Base-by-base conservation (phyloP, 2,329 filamentous ascomycete genomes). In the Hymenoscyphus repandus region DNA sequence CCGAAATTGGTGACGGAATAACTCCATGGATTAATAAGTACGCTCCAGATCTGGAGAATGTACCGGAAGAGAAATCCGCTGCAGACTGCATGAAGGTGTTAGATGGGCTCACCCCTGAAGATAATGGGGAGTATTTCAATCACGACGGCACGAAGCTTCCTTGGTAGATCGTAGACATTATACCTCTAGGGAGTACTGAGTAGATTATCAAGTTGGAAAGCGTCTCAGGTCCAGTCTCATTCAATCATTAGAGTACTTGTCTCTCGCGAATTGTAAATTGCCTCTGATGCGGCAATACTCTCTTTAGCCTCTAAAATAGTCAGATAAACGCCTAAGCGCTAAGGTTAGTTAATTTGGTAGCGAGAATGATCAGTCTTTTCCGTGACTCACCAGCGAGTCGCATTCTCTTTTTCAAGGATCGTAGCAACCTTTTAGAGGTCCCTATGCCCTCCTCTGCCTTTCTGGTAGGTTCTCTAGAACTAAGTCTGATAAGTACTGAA, bases 131-230 rank as follows among this genome's bases (percentile, higher is more conserved):
- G 5, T 53, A 51, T 18, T 56, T 32, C 17, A 56, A 51, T 41
- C 50, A 49, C 50, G 48, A 56, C 43, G 51, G 53, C 13, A 45
- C 52, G 10, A 54, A 51, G 15, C 15, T 54, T 27, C 44, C 52
- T 15, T 54, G 43, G 39, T 54, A 54, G 34, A 39, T 15, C 11
- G 6, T 12, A 7, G 41, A 5, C 1, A n/a, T n/a, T 39, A 39
- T 5, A 39, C 15, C 37, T 15, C 20, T 13, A 13, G 15, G 12
- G n/a, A 1, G 37, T 17, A 10, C 10, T 39, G 4, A 4, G 22
- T 27, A 7, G 22, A 7, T 27, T 27, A 27, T 27, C 4, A 27
- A 27, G 7, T 27, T 27, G 22, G 7, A 27, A 27, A 27, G 22
- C 22, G 22, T 27, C 22, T 27, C 7, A 7, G 22, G 7, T 27